These are phyloP conservation scores for Marasmius oreades DNA, from an alignment of 1,284 basidiomycete species.

Conservation along the genomic window DNA sequence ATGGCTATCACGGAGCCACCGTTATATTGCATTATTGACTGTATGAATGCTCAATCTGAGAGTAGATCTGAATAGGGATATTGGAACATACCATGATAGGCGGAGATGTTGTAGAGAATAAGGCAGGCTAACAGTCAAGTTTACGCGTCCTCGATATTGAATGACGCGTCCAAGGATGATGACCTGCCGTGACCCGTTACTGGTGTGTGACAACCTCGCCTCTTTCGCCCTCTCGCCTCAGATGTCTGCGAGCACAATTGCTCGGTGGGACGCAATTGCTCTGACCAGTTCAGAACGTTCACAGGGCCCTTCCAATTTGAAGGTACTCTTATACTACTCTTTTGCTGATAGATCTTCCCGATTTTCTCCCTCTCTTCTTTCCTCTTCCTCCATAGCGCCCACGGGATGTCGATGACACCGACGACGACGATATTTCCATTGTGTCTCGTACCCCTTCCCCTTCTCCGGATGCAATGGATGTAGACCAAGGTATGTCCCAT, in stretches of 20 bases:
- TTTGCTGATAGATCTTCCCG: slow-evolving; percentile 34
- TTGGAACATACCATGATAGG: slow-evolving; percentile 37
- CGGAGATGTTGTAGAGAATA: slow-evolving; percentile 15
- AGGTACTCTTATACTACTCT: slow-evolving; percentile 65
- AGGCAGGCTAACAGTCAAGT: slow-evolving; percentile 6
- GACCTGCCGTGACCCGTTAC: slow-evolving; percentile 1
- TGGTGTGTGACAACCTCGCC: slow-evolving; percentile 3
- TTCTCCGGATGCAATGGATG: slow-evolving; percentile 43
- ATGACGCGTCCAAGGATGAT: slow-evolving; percentile 27
- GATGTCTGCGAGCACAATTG: slow-evolving; percentile 64
- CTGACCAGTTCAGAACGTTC: slow-evolving; percentile 26
- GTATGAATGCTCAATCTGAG: slow-evolving; percentile 1
- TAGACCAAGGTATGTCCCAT: slow-evolving; percentile 44
- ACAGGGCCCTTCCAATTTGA: slow-evolving; percentile 29
- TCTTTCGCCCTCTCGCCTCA: neutral
- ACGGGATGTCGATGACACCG: slow-evolving; percentile 43
- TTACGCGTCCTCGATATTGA: slow-evolving; percentile 26
- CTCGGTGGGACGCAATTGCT: slow-evolving; percentile 71
- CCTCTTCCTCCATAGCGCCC: slow-evolving; percentile 55
- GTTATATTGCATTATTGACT: slow-evolving; percentile 88
- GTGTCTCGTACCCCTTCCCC: slow-evolving; percentile 73
- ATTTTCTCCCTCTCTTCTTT: slow-evolving; percentile 42
- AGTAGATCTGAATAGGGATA: neutral
- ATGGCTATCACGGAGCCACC: slow-evolving; percentile 99
- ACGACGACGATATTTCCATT: slow-evolving; percentile 65